These are phyloP conservation scores for Penicillium corylophilum DNA, from an alignment of 2,329 filamentous ascomycete genomes.

Conservation along the genomic window DNA sequence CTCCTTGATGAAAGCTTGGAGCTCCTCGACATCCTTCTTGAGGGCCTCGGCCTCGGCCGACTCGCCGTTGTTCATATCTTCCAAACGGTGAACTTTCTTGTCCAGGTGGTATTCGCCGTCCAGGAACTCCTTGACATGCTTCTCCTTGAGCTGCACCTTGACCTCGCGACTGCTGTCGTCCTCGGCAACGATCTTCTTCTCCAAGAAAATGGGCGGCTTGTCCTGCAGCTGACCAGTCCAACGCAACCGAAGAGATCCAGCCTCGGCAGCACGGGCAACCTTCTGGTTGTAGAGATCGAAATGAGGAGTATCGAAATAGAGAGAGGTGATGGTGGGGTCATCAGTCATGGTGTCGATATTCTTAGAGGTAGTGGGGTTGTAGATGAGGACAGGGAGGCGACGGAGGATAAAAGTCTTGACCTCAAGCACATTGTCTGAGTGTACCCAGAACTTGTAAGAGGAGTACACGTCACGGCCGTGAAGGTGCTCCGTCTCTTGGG, in stretches of 20 bases:
- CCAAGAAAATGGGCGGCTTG: slow-evolving; percentile 77
- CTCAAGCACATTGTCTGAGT: slow-evolving; percentile 91
- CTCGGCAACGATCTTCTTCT: slow-evolving; percentile 82
- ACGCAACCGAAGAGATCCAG: slow-evolving; percentile 78
- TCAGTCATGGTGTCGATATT: slow-evolving; percentile 72
- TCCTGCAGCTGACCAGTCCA: slow-evolving; percentile 86
- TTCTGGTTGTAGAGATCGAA: slow-evolving; percentile 88
- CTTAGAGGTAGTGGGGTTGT: slow-evolving; percentile 82
- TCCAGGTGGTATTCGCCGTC: slow-evolving; percentile 88
- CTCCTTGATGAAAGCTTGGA: slow-evolving; percentile 76
- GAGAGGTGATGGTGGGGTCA: slow-evolving; percentile 88
- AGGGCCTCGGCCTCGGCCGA: slow-evolving; percentile 67
- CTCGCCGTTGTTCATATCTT: slow-evolving; percentile 69
- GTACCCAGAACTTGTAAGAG: slow-evolving; percentile 95
- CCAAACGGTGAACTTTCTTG: slow-evolving; percentile 82
- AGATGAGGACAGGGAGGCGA: slow-evolving; percentile 85
- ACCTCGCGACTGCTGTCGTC: slow-evolving; percentile 76
- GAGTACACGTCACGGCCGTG: slow-evolving; percentile 67
- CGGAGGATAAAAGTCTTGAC: slow-evolving; percentile 95
- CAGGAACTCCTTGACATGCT: slow-evolving; percentile 86
- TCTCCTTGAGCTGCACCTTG: slow-evolving; percentile 84
- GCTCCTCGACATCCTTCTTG: slow-evolving; percentile 68
- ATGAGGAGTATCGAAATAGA: slow-evolving; percentile 88
- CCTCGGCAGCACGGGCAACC: slow-evolving; percentile 71
- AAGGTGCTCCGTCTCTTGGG: slow-evolving; percentile 49